Base-by-base conservation (phyloP, 352 stramenopile genomes). In the Phytophthora hybrid region DNA sequence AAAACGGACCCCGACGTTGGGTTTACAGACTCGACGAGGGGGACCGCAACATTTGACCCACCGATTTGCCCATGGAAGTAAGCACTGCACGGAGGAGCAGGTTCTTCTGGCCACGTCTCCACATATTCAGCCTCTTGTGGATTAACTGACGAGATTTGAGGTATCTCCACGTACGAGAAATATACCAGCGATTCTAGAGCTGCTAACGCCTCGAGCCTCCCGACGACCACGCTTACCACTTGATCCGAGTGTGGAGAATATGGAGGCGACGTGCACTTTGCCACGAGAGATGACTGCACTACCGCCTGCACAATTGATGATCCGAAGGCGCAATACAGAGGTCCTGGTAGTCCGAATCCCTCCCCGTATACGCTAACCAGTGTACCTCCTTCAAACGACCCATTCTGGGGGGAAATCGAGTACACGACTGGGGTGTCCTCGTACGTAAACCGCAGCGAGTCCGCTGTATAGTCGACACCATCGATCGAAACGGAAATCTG, bases 301-400 rank as follows among this genome's bases (percentile, higher is more conserved):
- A 46, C 47, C 3, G 77, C 83, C 18, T 52, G 26, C 1, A 83
- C 79, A 9, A 81, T 41, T 1, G 57, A 58, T 13, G 63, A 18
- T 3, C 78, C 84, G 74, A 91, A 91, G 2, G 53, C 54, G 37
- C 84, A 91, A 21, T 76, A 77, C 3, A 87, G 41, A 0, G 54
- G 13, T 6, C 32, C 32, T 0, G 56, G 53, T 5, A 53, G 6
- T 9, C 31, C 56, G 29, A 89, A 87, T 5, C 80, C 73, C 67
- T 86, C 77, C 0, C 83, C 74, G 4, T 58, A 52, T 5, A 89
- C 63, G 3, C 18, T 34, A 26, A 93, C 63, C 0, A 57, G 6
- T 3, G 84, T 91, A 2, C 81, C 83, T 8, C 86, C 88, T 29
- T 58, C 31, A 32, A 79, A 68, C 14, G 84, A 79, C 3, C 88